Evolutionary conservation across 78 protist species (phyloP), one percentile per base, ranked within the genome.

Genomic region (Salpingoeca rosetta): DNA sequence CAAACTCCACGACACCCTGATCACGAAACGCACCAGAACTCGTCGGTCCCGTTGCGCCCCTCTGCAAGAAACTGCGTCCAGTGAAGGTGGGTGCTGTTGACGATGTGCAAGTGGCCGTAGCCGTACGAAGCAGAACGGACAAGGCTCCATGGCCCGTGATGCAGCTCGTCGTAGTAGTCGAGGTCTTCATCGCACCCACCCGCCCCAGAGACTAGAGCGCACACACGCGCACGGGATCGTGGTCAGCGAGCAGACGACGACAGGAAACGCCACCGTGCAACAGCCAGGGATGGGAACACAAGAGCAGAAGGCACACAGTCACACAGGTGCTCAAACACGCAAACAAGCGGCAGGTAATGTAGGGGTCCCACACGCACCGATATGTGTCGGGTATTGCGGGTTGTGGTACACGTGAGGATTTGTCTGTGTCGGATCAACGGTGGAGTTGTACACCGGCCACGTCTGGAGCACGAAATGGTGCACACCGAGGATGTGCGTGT

Each of bases 111-210:
- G 82, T 78, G 82, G 31, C 56, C 82, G n/a, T 42, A 78, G 44
- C 82, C 82, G 82, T 74, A 75, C 42, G 79, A 75, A 2, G 82
- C 82, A 24, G 82, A 78, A 56, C 82, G 82, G 57, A 78, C 7
- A 42, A 3, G 26, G 37, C 39, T 27, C 82, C 82, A 78, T 0
- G 82, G 82, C 25, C 57, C 82, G 27, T 78, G 27, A 35, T 35
- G 28, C 35, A 78, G 11, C 57, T 78, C 56, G 57, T 39, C 44
- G 28, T 78, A 78, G 82, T 78, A 78, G 82, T 78, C 82, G 12
- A 78, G 82, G 27, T 78, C 82, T 37, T 78, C 82, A 1, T 39
- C 28, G 51, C 82, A 78, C 56, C 82, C 82, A 17, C 56, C 82
- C 10, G 82, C 7, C 31, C 82, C 82, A 12, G 82, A 24, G 31